Evolutionary conservation across 306 rosid species (phyloP), one percentile per base, ranked within the genome.

Genomic region (Myrica gale): DNA sequence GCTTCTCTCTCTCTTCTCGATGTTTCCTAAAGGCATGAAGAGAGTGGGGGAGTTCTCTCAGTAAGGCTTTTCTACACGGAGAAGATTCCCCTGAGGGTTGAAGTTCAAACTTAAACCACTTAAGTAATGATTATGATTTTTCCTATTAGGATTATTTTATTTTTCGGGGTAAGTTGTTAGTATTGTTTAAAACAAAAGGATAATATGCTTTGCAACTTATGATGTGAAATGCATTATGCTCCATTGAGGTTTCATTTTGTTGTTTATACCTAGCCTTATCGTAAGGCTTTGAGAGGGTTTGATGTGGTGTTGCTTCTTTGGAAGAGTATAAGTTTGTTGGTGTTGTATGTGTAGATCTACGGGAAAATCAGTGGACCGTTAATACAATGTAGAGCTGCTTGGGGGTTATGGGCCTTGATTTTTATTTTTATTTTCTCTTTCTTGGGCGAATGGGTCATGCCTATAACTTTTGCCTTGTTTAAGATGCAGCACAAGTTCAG

Each of bases 61-160:
- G 26, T 23, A 73, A 43, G 71, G 17, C 67, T 72, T 79, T 84
- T 77, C 19, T 68, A 41, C 51, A 19, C 19, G 44, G 51, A 23
- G 73, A 77, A 84, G 78, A 71, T 79, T 81, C 74, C 43, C 79
- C 73, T 81, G 76, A 63, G 80, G 73, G 44, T 81, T 66, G 43
- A 39, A 37, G 45, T 16, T 62, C 37, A 62, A 11, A 16, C 43
- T 17, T 62, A 13, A 39, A 21, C 32, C 9, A 23, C 1, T 19
- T 21, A 20, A 21, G 39, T 20, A 23, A 57, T 21, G 41, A 19
- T 20, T 21, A 4, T 4, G n/a, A 10, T 57, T 57, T 21, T 57
- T 57, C 12, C 8, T 26, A 26, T 26, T 26, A 26, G 32, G 32
- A 26, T 26, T 26, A 26, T 26, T 26, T 26, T 26, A 26, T 26